Percentiles rank a stretch among this genome's conserved stretches.
Conservation (phyloP, 179 eudicot species). For the Silene vulgaris region DNA sequence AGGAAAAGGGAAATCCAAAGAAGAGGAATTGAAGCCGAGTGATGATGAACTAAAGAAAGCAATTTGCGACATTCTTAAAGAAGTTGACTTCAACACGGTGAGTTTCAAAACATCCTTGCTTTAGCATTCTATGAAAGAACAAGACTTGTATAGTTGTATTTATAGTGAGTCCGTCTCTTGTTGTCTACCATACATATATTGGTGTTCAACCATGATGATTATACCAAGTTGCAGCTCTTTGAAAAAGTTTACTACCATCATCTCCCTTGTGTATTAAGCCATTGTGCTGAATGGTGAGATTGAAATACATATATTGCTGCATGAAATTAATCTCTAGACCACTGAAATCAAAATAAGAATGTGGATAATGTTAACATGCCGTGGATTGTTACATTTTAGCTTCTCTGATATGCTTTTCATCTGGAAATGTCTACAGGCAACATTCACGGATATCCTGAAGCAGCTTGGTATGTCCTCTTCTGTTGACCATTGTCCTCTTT, state of each 20-base stretch:
- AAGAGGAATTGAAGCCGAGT: slow-evolving; percentile 53
- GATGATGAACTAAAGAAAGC: slow-evolving; percentile 71
- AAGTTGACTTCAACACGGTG: slow-evolving; percentile 95
- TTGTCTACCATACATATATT: background rate
- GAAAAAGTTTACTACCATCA: too few relatives aligned
- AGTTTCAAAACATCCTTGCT: slow-evolving; percentile 20
- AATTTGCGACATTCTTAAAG: slow-evolving; percentile 71
- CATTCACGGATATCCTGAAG: slow-evolving; percentile 87
- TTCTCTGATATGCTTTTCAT: slow-evolving; percentile 13
- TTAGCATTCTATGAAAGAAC: background rate
- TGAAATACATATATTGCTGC: background rate
- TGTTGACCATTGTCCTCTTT: background rate
- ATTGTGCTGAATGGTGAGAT: background rate
- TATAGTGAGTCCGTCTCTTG: background rate
- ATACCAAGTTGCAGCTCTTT: background rate
- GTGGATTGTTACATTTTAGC: background rate
- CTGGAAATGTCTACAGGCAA: slow-evolving; percentile 57
- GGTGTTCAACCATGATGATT: background rate
- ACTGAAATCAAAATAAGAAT: background rate
- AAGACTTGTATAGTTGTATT: background rate
- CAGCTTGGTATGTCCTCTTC: slow-evolving; percentile 53
- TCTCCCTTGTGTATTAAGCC: background rate
- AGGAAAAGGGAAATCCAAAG: slow-evolving; percentile 68
- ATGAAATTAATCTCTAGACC: background rate
- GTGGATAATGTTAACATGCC: background rate